Percentiles rank a stretch among this genome's conserved stretches.
Conservation (phyloP, 1,139 yeast species). For the Suhomyces bolitotheri region DNA sequence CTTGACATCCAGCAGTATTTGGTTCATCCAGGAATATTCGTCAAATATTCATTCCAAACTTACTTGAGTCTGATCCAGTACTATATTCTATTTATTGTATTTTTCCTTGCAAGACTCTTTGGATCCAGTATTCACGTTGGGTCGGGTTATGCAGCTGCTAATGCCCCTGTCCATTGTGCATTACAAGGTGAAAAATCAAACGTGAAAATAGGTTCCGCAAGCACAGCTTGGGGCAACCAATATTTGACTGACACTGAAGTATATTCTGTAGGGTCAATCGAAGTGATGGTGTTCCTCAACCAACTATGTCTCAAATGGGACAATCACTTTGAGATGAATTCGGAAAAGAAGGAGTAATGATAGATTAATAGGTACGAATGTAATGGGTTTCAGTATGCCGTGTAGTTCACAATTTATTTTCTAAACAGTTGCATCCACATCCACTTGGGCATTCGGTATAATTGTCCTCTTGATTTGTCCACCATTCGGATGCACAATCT, state of each 20-base stretch:
- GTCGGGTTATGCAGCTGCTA: constrained; percentile 85
- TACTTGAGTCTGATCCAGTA: constrained; percentile 74
- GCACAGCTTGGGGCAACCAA: constrained; percentile 62
- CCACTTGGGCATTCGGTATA: constrained; percentile 76
- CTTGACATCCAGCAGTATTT: constrained; percentile 69
- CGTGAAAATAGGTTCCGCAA: constrained; percentile 75
- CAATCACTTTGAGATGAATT: not conserved
- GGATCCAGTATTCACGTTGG: constrained; percentile 92
- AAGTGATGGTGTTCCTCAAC: constrained; percentile 10
- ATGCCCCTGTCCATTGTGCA: constrained; percentile 60
- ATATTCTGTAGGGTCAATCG: constrained; percentile 8
- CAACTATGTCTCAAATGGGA: constrained; percentile 9
- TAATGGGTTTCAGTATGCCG: not conserved
- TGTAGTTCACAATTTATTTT: constrained; percentile 10
- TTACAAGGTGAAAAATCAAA: constrained; percentile 45
- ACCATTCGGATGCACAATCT: constrained; percentile 81
- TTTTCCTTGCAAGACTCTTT: constrained; percentile 73
- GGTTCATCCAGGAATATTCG: constrained; percentile 93
- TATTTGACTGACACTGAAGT: constrained; percentile 4
- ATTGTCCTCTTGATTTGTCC: constrained; percentile 43
- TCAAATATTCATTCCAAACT: constrained; percentile 76
- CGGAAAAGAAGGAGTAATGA: not conserved
- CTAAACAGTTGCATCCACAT: constrained; percentile 78
- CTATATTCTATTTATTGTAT: constrained; percentile 73
- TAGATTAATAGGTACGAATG: not conserved